Conservation (phyloP, 371 early-diverging fungal species). For the Aphelidium insulamus region DNA sequence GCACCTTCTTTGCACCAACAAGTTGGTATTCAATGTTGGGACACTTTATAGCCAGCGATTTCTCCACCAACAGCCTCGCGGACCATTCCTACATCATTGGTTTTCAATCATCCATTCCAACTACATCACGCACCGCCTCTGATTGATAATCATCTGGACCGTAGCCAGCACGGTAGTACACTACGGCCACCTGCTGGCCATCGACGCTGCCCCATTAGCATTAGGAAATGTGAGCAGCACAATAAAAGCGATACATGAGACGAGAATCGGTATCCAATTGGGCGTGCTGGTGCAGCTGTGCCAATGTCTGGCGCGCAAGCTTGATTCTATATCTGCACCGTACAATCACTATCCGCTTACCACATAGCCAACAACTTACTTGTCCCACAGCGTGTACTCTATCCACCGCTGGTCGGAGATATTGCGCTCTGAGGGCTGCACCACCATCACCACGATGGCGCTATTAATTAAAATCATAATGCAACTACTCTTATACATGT, state of each 20-base stretch:
- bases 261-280: too few relatives aligned
- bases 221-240: background rate
- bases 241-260: background rate
- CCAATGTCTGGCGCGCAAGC: constrained; percentile 14
- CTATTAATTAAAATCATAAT: constrained; percentile 14
- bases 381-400: constrained; percentile 52
- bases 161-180: constrained; percentile 82
- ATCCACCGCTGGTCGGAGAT: constrained; percentile 83
- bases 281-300: constrained; percentile 17
- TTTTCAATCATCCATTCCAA: background rate
- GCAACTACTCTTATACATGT: background rate
- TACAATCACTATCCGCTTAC: constrained; percentile 1
- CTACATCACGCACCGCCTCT: constrained; percentile 16
- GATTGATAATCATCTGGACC: constrained; percentile 67
- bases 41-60: constrained; percentile 62
- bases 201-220: constrained; percentile 13
- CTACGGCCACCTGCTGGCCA: constrained; percentile 55
- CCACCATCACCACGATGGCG: constrained; percentile 65
- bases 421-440: constrained; percentile 83
- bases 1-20: constrained; percentile 88
- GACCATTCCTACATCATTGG: constrained; percentile 44
- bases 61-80: constrained; percentile 56
- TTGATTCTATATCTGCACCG: constrained; percentile 6
- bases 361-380: constrained; percentile 14
- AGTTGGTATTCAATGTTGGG: constrained; percentile 79